Percentiles rank a stretch among this genome's conserved stretches.
phyloP scores from a whole-genome alignment of 805 yeast genomes.

The Komagataella phaffii region DNA sequence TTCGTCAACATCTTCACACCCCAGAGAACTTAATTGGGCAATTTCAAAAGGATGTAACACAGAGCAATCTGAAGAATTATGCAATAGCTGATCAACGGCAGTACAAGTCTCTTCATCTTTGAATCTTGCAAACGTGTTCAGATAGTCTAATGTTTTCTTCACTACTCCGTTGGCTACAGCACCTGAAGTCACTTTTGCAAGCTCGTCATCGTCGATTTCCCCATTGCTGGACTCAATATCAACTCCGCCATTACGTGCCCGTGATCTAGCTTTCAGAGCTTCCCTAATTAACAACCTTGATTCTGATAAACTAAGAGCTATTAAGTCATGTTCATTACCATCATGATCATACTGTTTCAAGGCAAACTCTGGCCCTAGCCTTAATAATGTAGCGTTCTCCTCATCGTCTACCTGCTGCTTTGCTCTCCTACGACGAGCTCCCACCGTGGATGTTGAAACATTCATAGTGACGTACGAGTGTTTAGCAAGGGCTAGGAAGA shows the following conservation, averaged over 20 bases:
- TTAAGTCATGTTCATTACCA: constrained; percentile 64
- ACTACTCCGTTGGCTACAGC: constrained; percentile 79
- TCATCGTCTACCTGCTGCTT: constrained; percentile 66
- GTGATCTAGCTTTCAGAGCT: constrained; percentile 59
- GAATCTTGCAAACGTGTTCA: constrained; percentile 78
- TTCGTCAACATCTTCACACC: constrained; percentile 94
- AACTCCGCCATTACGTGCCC: constrained; percentile 17
- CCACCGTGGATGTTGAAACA: constrained; percentile 78
- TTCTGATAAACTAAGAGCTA: constrained; percentile 80
- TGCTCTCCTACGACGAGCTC: constrained; percentile 65
- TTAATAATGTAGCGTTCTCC: constrained; percentile 80
- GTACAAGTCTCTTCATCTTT: constrained; percentile 86
- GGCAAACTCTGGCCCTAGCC: constrained; percentile 89
- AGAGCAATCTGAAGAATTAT: constrained; percentile 48
- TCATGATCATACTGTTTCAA: constrained; percentile 67
- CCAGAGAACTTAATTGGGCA: constrained; percentile 75
- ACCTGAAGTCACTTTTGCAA: constrained; percentile 38
- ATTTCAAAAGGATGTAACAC: constrained; percentile 90
- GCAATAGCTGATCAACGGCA: constrained; percentile 81
- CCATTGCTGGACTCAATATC: constrained; percentile 28
- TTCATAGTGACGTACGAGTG: constrained; percentile 36
- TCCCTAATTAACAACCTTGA: constrained; percentile 84
- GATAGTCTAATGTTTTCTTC: constrained; percentile 81
- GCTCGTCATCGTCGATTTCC: constrained; percentile 31
- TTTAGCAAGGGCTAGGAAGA: not conserved